Evolutionary conservation across 495 filamentous ascomycete genomes (phyloP).

Genomic region (Staphylotrichum tortipilum): DNA sequence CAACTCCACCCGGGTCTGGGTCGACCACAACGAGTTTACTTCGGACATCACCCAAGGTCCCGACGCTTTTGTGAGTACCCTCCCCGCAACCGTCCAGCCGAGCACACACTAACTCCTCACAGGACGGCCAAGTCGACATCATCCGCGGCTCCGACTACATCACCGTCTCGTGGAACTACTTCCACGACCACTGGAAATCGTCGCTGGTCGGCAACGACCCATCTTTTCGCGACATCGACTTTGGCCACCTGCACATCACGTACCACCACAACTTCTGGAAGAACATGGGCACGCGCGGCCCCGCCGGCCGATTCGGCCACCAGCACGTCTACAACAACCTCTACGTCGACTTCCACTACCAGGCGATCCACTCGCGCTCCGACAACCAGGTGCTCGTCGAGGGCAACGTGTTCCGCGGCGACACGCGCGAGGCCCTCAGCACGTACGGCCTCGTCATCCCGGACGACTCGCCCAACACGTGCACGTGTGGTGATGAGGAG

Average conservation of each 20-base stretch:
- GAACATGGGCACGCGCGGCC: constrained; percentile 53
- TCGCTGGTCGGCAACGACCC: constrained; percentile 54
- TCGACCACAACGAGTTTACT: constrained; percentile 59
- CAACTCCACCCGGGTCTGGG: constrained; percentile 49
- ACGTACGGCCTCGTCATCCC: constrained; percentile 43
- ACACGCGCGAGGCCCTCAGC: constrained; percentile 35
- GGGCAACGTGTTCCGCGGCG: constrained; percentile 37
- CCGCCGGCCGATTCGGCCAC: constrained; percentile 56
- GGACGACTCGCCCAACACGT: constrained; percentile 27
- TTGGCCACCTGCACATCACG: constrained; percentile 49
- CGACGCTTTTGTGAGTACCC: constrained; percentile 49
- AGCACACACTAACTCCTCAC: constrained; percentile 6
- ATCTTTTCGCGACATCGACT: constrained; percentile 36
- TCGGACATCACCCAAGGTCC: constrained; percentile 49
- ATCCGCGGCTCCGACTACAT: constrained; percentile 45
- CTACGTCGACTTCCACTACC: constrained; percentile 32
- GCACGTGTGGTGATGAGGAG: constrained; percentile 19
- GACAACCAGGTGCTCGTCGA: constrained; percentile 48
- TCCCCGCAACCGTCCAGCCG: constrained; percentile 17
- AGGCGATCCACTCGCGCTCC: constrained; percentile 46
- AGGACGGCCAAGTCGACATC: constrained; percentile 57
- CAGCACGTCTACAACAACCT: constrained; percentile 44
- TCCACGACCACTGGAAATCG: constrained; percentile 60
- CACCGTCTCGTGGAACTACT: constrained; percentile 41
- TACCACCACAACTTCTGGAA: constrained; percentile 54